A percentile compares a stretch with the other conserved stretches of the same genome.
Conservation (phyloP, 352 stramenopile genomes). For the Phytophthora citricola region DNA sequence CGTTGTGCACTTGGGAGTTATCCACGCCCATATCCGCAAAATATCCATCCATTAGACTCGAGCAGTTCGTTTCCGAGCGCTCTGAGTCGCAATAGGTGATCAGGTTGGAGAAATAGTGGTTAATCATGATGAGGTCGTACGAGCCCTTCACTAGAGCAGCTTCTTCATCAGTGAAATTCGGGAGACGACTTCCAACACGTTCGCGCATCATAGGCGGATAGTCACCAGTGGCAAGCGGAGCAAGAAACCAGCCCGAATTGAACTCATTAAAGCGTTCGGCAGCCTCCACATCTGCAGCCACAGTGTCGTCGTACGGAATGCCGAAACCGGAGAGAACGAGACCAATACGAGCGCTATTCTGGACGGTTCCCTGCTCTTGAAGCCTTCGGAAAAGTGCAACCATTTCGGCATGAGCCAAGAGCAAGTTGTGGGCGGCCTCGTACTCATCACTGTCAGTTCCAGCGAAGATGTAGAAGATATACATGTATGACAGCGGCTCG, state of each 20-base stretch:
- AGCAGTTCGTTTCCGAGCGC: conserved; percentile 38
- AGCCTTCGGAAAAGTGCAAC: conserved; percentile 87
- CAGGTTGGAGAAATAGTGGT: conserved; percentile 85
- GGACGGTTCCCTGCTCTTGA: conserved; percentile 47
- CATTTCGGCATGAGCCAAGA: conserved; percentile 88
- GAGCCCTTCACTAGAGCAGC: conserved; percentile 71
- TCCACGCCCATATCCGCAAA: conserved; percentile 44
- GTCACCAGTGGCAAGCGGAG: conserved; percentile 88
- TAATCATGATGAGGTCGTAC: conserved; percentile 93
- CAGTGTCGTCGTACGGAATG: conserved; percentile 72
- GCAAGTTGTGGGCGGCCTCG: conserved; percentile 80
- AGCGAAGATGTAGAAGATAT: conserved; percentile 85
- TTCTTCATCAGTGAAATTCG: conserved; percentile 85
- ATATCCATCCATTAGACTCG: conserved; percentile 34
- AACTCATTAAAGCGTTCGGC: conserved; percentile 88
- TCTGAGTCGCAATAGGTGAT: conserved; percentile 50
- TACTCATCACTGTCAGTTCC: conserved; percentile 35
- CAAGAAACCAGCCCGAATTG: conserved; percentile 88
- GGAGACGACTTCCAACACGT: conserved; percentile 76
- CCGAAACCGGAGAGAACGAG: conserved; percentile 90
- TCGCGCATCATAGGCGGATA: conserved; percentile 92
- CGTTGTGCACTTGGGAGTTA: conserved; percentile 5
- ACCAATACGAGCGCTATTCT: conserved; percentile 79
- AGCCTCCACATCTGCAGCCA: conserved; percentile 50
- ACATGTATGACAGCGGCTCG: conserved; percentile 87